Conservation (phyloP, 257 asterid genomes). For the Knoxia roxburghii region DNA sequence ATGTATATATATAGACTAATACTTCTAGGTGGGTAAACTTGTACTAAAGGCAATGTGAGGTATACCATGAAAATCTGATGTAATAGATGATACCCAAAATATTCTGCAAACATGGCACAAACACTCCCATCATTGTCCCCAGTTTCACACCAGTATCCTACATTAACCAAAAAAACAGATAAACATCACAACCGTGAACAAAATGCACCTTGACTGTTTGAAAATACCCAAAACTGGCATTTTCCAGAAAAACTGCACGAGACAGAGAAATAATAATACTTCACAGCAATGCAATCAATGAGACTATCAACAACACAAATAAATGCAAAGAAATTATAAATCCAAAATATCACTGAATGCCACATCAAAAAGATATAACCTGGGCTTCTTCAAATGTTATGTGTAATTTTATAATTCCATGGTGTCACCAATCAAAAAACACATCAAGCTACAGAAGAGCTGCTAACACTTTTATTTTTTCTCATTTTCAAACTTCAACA, state of each 20-base stretch:
- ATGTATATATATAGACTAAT: neutral
- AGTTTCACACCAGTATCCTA: slow-evolving; percentile 64
- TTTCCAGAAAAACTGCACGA: neutral
- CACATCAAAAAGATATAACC: neutral
- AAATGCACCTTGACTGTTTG: neutral
- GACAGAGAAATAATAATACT: neutral
- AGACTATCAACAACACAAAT: neutral
- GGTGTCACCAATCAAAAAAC: neutral
- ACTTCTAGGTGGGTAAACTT: neutral
- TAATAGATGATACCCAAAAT: slow-evolving; percentile 95
- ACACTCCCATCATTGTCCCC: slow-evolving; percentile 99
- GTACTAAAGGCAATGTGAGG: slow-evolving; percentile 12
- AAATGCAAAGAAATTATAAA: neutral
- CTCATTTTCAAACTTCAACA: neutral
- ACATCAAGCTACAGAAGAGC: neutral
- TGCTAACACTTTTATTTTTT: too few species aligned
- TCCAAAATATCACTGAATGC: neutral
- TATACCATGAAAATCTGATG: slow-evolving; percentile 92
- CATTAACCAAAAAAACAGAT: slow-evolving; percentile 14
- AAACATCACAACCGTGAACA: neutral
- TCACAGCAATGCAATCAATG: neutral
- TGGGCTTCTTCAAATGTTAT: neutral
- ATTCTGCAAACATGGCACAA: slow-evolving; percentile 94
- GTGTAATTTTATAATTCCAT: neutral
- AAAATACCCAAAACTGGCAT: neutral